Evolutionary conservation across 2,329 filamentous ascomycete species (phyloP).

Genomic region (Nemania sp.): DNA sequence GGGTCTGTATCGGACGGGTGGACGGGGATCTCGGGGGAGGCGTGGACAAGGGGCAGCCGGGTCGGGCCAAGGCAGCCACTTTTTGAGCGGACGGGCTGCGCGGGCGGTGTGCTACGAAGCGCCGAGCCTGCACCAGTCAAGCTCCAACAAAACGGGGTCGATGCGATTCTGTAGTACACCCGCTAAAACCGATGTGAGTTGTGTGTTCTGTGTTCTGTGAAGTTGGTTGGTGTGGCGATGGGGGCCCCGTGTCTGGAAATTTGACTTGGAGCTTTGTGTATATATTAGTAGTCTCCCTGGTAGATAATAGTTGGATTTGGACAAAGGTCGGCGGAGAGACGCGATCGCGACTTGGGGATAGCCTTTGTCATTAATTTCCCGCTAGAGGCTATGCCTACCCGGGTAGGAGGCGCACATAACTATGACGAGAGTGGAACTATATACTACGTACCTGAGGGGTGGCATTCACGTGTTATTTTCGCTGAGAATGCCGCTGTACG

Average conservation of each 20-base stretch:
- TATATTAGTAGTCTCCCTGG: too few relatives aligned
- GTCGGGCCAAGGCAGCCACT: constrained; percentile 19
- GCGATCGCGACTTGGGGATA: constrained; percentile 43
- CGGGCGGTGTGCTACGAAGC: constrained; percentile 18
- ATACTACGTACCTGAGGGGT: constrained; percentile 14
- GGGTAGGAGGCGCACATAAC: constrained; percentile 15
- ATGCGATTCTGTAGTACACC: constrained; percentile 13
- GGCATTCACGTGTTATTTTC: constrained; percentile 36
- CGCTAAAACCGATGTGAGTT: background rate
- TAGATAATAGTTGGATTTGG: constrained; percentile 23
- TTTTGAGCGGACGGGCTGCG: constrained; percentile 5
- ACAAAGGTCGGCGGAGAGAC: constrained; percentile 30
- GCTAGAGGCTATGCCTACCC: constrained; percentile 19
- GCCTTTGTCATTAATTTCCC: constrained; percentile 27
- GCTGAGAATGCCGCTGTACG: background rate
- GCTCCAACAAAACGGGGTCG: background rate
- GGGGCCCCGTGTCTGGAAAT: constrained; percentile 28
- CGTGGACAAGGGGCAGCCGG: constrained; percentile 29
- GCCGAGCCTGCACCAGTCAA: constrained; percentile 15
- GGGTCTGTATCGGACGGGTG: constrained; percentile 11
- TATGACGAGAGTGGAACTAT: constrained; percentile 12
- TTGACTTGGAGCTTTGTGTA: constrained; percentile 37
- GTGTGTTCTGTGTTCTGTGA: too few relatives aligned
- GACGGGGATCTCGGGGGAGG: constrained; percentile 1
- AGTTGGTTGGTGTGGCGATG: constrained; percentile 34